Evolutionary conservation across 148 eudicot genomes (phyloP).

Genomic region (Silene latifolia): DNA sequence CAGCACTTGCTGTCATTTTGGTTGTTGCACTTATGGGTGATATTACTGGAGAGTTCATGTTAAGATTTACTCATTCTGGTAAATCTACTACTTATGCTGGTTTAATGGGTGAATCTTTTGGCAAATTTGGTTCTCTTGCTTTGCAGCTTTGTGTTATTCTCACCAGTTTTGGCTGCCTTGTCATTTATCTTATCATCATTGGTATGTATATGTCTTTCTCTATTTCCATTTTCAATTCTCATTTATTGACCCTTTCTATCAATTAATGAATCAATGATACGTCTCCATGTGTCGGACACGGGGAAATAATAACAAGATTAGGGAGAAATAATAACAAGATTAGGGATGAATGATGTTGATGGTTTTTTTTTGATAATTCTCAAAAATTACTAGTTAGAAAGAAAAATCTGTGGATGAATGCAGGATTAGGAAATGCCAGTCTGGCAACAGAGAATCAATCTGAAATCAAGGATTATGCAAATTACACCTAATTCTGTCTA

Average conservation of each 20-base stretch:
- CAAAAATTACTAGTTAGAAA: no score
- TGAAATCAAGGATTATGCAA: neutral
- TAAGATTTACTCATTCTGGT: constrained; percentile 56
- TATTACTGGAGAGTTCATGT: constrained; percentile 62
- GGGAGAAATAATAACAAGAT: no score
- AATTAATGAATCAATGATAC: no score
- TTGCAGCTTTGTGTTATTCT: constrained; percentile 68
- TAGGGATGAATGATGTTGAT: neutral
- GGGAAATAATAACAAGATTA: no score
- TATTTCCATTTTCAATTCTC: no score
- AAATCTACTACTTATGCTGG: constrained; percentile 58
- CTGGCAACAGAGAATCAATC: neutral
- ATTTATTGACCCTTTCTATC: no score
- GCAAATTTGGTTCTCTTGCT: constrained; percentile 54
- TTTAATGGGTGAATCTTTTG: constrained; percentile 84
- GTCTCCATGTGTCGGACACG: no score
- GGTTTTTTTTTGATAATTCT: no score
- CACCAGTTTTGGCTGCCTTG: constrained; percentile 66
- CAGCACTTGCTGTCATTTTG: constrained; percentile 51
- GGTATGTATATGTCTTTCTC: constrained; percentile 34
- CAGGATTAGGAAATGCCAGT: neutral
- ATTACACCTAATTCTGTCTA: constrained; percentile 5
- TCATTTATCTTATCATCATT: constrained; percentile 71
- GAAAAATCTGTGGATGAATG: no score
- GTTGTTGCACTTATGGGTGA: constrained; percentile 60